Base-by-base conservation (phyloP, 768 basidiomycete species). In the Cyclocybe aegerita region DNA sequence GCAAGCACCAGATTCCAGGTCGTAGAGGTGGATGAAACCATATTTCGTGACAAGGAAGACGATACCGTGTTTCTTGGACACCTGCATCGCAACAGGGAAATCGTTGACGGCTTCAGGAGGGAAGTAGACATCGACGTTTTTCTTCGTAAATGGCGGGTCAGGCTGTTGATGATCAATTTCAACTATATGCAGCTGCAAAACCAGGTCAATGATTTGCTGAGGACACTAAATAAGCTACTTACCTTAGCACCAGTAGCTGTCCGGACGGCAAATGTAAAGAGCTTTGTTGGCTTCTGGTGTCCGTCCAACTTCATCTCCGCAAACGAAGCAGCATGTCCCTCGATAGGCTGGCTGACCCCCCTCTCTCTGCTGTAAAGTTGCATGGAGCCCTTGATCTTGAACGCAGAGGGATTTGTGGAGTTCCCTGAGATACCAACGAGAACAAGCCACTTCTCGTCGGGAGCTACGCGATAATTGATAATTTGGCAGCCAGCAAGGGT, bases 1-100 rank as follows among this genome's bases (percentile, higher is more conserved):
- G 73, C 97, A 98, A 39, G 92, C 87, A 50, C 95, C 97, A 7
- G 93, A 83, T 70, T 99, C 97, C 56, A 98, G 83, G 70, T 99
- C 97, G 70, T 99, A 99, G 10, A 99, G 81, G 69, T 98, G 97
- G 64, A 99, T 98, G 74, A 99, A 99, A 37, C 97, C 97, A 66
- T 93, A 98, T 70, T 99, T 99, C 49, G 97, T 98, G 65, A 98
- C 92, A 50, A 99, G 81, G 73, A 95, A 99, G 63, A 97, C 76
- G 69, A 99, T 93, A 33, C 97, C 96, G 69, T 97, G 95, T 68
- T 92, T 91, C 70, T 88, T 86, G 36, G 97, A 98, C 33, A 98
- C 93, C 66, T 99, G 97, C 93, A 99, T 98, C 29, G 97, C 93
- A 29, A 99, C 97, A 12, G 97, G 97, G 78, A 99, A 99, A 65